These are phyloP conservation scores for Penicillium atrosanguineum DNA, from an alignment of 495 filamentous ascomycete genomes.

Conservation along the genomic window DNA sequence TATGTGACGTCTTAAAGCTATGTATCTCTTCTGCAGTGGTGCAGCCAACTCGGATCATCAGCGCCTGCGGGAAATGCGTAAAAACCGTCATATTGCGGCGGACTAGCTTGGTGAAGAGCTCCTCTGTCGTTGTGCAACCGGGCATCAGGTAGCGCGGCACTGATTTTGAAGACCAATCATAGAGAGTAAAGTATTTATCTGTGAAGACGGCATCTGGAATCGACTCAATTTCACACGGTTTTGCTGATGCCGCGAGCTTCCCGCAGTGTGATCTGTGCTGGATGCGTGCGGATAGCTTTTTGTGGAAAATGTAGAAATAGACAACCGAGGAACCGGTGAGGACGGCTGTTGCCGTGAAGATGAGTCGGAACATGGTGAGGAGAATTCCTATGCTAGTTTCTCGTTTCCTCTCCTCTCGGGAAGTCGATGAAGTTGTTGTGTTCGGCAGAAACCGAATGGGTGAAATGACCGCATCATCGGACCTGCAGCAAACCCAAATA, in stretches of 20 bases:
- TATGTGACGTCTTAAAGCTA: constrained; percentile 28
- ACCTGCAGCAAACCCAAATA: constrained; percentile 1
- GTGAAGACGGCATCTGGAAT: constrained; percentile 22
- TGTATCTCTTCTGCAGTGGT: constrained; percentile 9
- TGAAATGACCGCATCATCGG: constrained; percentile 16
- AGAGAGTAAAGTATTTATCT: constrained; percentile 19
- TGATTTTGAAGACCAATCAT: constrained; percentile 25
- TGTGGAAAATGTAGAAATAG: constrained; percentile 27
- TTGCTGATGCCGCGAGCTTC: constrained; percentile 10
- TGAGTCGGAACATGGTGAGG: constrained; percentile 13
- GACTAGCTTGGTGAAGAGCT: constrained; percentile 28
- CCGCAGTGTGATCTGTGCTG: constrained; percentile 20
- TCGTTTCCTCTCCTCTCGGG: neutral
- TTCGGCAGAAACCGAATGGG: neutral
- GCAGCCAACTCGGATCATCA: constrained; percentile 20
- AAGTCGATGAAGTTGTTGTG: neutral
- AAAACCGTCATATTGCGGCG: constrained; percentile 39
- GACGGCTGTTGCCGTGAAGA: constrained; percentile 17
- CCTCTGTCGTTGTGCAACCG: neutral
- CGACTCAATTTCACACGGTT: constrained; percentile 19
- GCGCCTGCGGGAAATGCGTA: constrained; percentile 29
- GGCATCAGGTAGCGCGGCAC: constrained; percentile 24
- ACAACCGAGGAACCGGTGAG: constrained; percentile 21
- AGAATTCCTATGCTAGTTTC: neutral
- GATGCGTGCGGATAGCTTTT: constrained; percentile 20